phyloP scores from a whole-genome alignment of 2,329 filamentous ascomycete species.

The Penicillium brevicompactum region DNA sequence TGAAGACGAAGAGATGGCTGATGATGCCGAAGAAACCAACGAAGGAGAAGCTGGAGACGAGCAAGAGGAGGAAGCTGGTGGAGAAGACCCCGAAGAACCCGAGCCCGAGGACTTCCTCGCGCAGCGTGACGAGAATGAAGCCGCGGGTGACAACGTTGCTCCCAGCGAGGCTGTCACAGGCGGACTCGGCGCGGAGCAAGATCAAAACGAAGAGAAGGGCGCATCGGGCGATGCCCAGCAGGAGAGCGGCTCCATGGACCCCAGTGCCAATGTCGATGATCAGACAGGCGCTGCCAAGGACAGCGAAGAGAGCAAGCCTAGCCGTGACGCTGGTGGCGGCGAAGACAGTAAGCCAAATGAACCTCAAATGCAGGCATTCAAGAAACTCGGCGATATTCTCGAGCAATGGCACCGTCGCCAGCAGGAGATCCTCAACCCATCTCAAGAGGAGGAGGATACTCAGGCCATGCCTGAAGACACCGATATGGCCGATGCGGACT shows the following conservation, averaged over 20 bases:
- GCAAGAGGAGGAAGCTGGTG: slow-evolving; percentile 43
- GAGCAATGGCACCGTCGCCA: slow-evolving; percentile 92
- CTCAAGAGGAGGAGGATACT: slow-evolving; percentile 55
- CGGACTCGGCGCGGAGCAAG: slow-evolving; percentile 42
- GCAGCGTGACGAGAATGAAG: slow-evolving; percentile 52
- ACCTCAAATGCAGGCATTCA: slow-evolving; percentile 72
- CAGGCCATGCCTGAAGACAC: slow-evolving; percentile 61
- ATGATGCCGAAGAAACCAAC: slow-evolving; percentile 45
- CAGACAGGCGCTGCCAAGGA: slow-evolving; percentile 46
- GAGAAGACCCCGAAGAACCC: slow-evolving; percentile 54
- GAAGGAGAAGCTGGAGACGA: slow-evolving; percentile 51
- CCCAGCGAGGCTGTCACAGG: slow-evolving; percentile 45
- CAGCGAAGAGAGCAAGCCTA: slow-evolving; percentile 41
- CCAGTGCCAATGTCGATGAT: slow-evolving; percentile 50
- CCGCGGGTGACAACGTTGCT: slow-evolving; percentile 57
- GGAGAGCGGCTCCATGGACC: slow-evolving; percentile 47
- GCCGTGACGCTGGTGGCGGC: slow-evolving; percentile 39
- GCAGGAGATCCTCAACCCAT: slow-evolving; percentile 71
- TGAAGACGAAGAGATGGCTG: slow-evolving; percentile 46
- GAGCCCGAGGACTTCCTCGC: slow-evolving; percentile 51
- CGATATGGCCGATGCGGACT: slow-evolving; percentile 80
- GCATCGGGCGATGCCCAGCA: slow-evolving; percentile 51
- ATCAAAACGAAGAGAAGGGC: slow-evolving; percentile 46
- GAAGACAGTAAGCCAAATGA: slow-evolving; percentile 40
- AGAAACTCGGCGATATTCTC: slow-evolving; percentile 89